A percentile compares a stretch with the other conserved stretches of the same genome.
phyloP scores from a whole-genome alignment of 768 basidiomycete species.

The Tulasnella sp. region DNA sequence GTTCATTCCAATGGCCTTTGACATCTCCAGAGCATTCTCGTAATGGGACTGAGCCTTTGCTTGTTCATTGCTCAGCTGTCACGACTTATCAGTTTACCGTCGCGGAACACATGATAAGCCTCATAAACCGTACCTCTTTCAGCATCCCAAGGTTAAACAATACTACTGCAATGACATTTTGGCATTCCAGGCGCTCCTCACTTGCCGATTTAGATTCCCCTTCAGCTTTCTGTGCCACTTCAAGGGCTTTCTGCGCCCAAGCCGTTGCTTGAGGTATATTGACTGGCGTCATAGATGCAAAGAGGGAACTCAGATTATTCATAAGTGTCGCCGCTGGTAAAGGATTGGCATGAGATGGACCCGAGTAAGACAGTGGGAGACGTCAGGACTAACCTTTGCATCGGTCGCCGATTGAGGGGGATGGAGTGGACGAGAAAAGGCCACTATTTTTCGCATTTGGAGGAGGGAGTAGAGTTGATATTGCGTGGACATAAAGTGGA shows the following conservation, averaged over 20 bases:
- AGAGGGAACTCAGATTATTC: slow-evolving; percentile 31
- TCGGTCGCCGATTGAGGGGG: slow-evolving; percentile 22
- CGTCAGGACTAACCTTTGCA: slow-evolving; percentile 26
- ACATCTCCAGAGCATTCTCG: slow-evolving; percentile 6
- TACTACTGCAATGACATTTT: slow-evolving; percentile 25
- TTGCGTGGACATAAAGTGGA: slow-evolving; percentile 30
- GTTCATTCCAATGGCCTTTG: slow-evolving; percentile 16
- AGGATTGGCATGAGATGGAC: neutral
- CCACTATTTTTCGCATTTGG: neutral
- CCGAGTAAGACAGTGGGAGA: too few relatives aligned
- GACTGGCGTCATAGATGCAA: slow-evolving; percentile 25
- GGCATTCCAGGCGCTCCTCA: slow-evolving; percentile 26
- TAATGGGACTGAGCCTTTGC: neutral
- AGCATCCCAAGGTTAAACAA: slow-evolving; percentile 31
- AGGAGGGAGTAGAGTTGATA: slow-evolving; percentile 30
- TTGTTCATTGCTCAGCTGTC: neutral
- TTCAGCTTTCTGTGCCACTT: slow-evolving; percentile 27
- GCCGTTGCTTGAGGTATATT: slow-evolving; percentile 27
- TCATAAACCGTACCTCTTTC: slow-evolving; percentile 5
- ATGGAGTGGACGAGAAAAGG: slow-evolving; percentile 19
- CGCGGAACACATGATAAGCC: too few relatives aligned
- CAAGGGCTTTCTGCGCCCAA: slow-evolving; percentile 30
- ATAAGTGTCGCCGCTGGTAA: slow-evolving; percentile 20
- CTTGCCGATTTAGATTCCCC: neutral
- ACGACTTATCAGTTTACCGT: neutral